Base-by-base conservation (phyloP, 192 early-diverging fungal genomes). In the Lunasporangiospora selenospora region DNA sequence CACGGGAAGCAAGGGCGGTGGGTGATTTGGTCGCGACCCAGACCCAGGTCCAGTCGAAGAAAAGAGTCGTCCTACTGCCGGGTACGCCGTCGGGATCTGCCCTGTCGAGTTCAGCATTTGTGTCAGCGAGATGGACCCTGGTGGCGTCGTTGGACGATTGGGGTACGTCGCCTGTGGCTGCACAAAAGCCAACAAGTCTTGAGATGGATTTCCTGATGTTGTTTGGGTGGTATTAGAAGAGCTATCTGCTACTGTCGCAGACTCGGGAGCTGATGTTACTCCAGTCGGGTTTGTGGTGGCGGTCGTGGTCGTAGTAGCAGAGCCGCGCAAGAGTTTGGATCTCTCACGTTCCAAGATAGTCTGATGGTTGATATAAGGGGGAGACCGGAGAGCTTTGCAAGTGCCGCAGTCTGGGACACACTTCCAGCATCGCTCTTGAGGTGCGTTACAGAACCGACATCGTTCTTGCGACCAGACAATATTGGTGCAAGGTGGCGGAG, bases 291-390 rank as follows among this genome's bases (percentile, higher is more conserved):
- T n/a, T n/a, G n/a, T n/a, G n/a, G n/a, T n/a, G n/a, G n/a, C n/a
- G n/a, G n/a, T n/a, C n/a, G n/a, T n/a, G n/a, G 10, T 7, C 18
- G 27, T 44, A 21, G 41, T 2, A 6, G 31, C n/a, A 6, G 23
- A 32, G 12, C 26, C 23, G n/a, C n/a, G n/a, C n/a, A n/a, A n/a
- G n/a, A n/a, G n/a, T n/a, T n/a, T 16, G 18, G 36, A 1, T 12
- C 62, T 37, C 30, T 75, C 57, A 15, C 50, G 59, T 30, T 58
- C 58, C 26, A 59, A 58, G 6, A 40, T 36, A 13, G 59, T 60
- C 12, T 71, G 58, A 19, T 75, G 71, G 52, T 77, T 81, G 18
- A 77, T 77, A 36, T 51, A 62, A 1, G 79, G 79, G 18, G 79
- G 76, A 9, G 61, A 38, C 0, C 79, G 70, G 12, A 50, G 37